Percentiles rank a stretch among this genome's conserved stretches.
phyloP scores from a whole-genome alignment of 2,329 filamentous ascomycete genomes.

The Aspergillus felis region DNA sequence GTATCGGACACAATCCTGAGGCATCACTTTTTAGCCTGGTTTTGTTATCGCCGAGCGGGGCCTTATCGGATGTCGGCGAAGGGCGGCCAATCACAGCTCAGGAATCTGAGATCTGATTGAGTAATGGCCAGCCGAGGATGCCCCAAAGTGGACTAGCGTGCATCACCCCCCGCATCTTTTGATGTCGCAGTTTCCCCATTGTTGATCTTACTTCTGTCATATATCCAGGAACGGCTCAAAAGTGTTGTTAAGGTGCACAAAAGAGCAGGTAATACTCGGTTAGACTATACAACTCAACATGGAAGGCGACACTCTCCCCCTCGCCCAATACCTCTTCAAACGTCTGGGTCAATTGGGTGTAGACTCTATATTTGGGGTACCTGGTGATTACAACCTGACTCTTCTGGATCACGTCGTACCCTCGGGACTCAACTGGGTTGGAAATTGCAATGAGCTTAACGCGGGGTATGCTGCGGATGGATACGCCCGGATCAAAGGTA shows the following conservation, averaged over 20 bases:
- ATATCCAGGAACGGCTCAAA: background rate
- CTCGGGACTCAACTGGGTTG: slow-evolving; percentile 59
- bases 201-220: background rate
- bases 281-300: background rate
- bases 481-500: slow-evolving; percentile 37
- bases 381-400: slow-evolving; percentile 66
- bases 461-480: slow-evolving; percentile 48
- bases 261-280: background rate
- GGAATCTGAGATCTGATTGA: background rate
- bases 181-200: background rate
- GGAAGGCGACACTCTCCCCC: slow-evolving; percentile 9
- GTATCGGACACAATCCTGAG: background rate
- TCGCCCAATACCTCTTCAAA: slow-evolving; percentile 57
- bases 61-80: background rate
- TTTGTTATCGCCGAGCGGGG: background rate
- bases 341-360: slow-evolving; percentile 62
- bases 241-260: background rate
- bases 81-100: background rate
- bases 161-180: background rate
- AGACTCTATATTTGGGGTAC: slow-evolving; percentile 62
- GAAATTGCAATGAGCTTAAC: slow-evolving; percentile 69
- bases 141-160: background rate
- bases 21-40: background rate
- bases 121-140: background rate
- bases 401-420: slow-evolving; percentile 63